Evolutionary conservation across 2,329 filamentous ascomycete species (phyloP), one percentile per base, ranked within the genome.

Genomic region (Alternaria gaisen): DNA sequence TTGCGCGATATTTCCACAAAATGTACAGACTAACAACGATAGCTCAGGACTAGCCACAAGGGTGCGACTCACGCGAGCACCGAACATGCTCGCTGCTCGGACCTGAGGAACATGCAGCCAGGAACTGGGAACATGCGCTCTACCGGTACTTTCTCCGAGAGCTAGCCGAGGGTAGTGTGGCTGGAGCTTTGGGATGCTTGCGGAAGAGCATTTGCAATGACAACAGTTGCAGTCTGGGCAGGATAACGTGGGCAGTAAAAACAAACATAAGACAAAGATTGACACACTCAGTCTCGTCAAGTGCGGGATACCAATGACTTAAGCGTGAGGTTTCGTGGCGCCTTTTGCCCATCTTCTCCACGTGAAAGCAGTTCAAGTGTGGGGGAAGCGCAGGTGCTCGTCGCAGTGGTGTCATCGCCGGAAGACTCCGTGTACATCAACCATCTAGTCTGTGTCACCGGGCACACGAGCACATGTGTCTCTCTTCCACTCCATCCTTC

Each of bases 301-400:
- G 58, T 47, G 64, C 42, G 65, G 57, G 65, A 63, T 56, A 44
- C n/a, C 34, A 43, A 30, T 32, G 22, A 14, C 22, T 18, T 11
- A 44, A 42, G 48, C 42, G 50, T 20, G 18, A 34, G n/a, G 43
- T 51, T 51, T 51, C 36, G 55, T 52, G 61, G 56, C 53, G 65
- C 62, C 58, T 66, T 65, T 69, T 59, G 42, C 56, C 58, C 63
- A 58, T 61, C 63, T 46, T 53, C 51, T 68, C 66, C 73, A 75
- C 72, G 72, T 72, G 69, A 72, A 72, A 59, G 61, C 66, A 67
- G 69, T 60, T 68, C 60, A 67, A 72, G 72, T 71, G 73, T 75
- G 73, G 72, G 72, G 70, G 69, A 64, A 54, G 47, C 34, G 55
- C 56, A 53, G 48, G 52, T 56, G 59, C 57, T 66, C 60, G 53